These are phyloP conservation scores for Haplosporangium sp. DNA, from an alignment of 371 early-diverging fungal species.

Conservation along the genomic window DNA sequence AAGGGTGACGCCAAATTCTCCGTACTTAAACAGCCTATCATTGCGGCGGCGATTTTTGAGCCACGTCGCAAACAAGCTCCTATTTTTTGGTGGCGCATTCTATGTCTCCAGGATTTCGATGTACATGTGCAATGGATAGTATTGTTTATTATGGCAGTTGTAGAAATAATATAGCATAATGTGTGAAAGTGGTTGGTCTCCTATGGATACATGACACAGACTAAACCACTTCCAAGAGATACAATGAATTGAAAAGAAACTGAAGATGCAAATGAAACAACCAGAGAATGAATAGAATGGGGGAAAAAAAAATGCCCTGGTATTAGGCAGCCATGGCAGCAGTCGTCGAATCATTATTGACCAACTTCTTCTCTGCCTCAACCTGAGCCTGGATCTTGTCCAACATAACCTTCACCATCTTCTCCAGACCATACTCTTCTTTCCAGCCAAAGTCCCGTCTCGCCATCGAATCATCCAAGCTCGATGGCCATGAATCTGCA, in stretches of 20 bases:
- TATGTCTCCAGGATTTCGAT: no score
- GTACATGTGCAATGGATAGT: no score
- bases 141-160: no score
- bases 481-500: slow-evolving; percentile 70
- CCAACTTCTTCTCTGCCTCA: slow-evolving; percentile 39
- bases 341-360: slow-evolving; percentile 7
- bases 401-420: slow-evolving; percentile 57
- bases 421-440: slow-evolving; percentile 60
- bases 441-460: slow-evolving; percentile 69
- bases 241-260: background rate
- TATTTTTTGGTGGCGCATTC: no score
- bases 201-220: background rate
- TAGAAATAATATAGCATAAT: no score
- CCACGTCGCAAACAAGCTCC: no score
- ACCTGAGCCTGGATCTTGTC: slow-evolving; percentile 54
- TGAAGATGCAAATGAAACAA: background rate
- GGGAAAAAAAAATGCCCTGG: background rate
- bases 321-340: slow-evolving; percentile 39
- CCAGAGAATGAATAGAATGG: background rate
- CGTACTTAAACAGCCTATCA: no score
- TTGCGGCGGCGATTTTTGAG: no score
- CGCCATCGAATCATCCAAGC: slow-evolving; percentile 65
- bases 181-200: no score
- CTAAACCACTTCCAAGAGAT: background rate
- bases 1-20: no score